phyloP scores from a whole-genome alignment of 2,329 filamentous ascomycete species.

The Talaromyces sp. region DNA sequence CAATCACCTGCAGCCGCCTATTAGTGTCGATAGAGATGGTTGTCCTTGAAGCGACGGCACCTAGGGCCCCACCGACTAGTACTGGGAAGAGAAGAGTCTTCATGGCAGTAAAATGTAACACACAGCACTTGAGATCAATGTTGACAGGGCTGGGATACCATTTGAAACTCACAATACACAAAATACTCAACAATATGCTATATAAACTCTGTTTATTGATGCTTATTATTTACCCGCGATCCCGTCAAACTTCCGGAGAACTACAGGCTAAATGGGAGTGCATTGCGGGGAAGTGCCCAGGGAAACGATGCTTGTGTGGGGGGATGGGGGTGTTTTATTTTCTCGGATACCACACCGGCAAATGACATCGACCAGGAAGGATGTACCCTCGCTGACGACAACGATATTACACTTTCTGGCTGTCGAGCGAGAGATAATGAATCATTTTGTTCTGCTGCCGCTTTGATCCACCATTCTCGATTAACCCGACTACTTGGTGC shows the following conservation, averaged over 20 bases:
- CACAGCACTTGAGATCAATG: neutral
- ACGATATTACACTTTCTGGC: too few species aligned
- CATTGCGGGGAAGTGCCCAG: neutral
- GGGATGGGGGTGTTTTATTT: too few species aligned
- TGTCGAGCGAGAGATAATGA: too few species aligned
- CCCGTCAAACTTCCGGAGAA: neutral
- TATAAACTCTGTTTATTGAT: neutral
- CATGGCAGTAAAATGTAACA: neutral
- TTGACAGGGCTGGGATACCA: neutral
- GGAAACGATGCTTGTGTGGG: neutral
- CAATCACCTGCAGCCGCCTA: neutral
- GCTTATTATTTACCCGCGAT: neutral
- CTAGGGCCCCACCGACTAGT: neutral
- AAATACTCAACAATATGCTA: too few species aligned
- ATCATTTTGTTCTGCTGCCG: too few species aligned
- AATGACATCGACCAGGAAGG: neutral
- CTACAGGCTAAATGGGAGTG: neutral
- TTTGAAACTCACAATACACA: too few species aligned
- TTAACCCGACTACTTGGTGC: too few species aligned
- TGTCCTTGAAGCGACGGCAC: neutral
- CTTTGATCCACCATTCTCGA: too few species aligned
- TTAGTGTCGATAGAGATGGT: neutral
- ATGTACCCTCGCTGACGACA: too few species aligned
- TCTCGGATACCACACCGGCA: neutral
- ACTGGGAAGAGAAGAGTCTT: neutral